Percentiles rank a stretch among this genome's conserved stretches.
Conservation (phyloP, 352 stramenopile genomes). For the Peronospora belbahrii region DNA sequence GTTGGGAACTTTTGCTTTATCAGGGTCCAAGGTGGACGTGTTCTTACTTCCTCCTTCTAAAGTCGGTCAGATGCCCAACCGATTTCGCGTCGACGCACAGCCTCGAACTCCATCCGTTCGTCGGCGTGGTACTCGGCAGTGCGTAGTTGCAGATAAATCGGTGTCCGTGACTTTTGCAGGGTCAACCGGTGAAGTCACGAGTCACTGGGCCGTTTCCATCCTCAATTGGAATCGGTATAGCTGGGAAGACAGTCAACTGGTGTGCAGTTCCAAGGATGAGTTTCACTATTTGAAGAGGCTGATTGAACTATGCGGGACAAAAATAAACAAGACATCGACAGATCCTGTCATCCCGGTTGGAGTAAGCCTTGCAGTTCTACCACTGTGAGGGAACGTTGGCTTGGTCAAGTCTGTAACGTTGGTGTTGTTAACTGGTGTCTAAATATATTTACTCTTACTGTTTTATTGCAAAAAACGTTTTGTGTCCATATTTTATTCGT, state of each 20-base stretch:
- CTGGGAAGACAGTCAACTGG: conserved; percentile 71
- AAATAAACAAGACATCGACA: conserved; percentile 21
- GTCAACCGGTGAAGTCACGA: conserved; percentile 43
- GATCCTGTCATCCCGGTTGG: conserved; percentile 30
- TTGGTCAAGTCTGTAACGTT: background rate
- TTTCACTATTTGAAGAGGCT: conserved; percentile 37
- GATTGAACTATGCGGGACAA: conserved; percentile 21
- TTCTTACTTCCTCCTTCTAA: conserved; percentile 46
- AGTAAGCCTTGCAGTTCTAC: conserved; percentile 51
- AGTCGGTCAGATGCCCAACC: conserved; percentile 31
- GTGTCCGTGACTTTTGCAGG: conserved; percentile 43
- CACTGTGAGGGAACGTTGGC: conserved; percentile 24
- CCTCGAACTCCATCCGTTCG: conserved; percentile 17
- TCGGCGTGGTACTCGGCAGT: conserved; percentile 5
- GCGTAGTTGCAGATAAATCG: conserved; percentile 18
- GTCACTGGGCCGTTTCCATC: conserved; percentile 69
- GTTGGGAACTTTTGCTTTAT: conserved; percentile 55
- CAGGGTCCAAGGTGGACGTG: conserved; percentile 67
- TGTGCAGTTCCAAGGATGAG: conserved; percentile 74
- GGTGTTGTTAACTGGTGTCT: background rate
- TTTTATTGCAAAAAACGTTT: too few relatives aligned
- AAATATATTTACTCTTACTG: too few relatives aligned
- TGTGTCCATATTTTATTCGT: too few relatives aligned
- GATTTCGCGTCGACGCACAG: conserved; percentile 61
- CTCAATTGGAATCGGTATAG: conserved; percentile 84